A percentile compares a stretch with the other conserved stretches of the same genome.
Evolutionary conservation across 345 rosid species (phyloP).

Genomic region (Lepidium africanum): DNA sequence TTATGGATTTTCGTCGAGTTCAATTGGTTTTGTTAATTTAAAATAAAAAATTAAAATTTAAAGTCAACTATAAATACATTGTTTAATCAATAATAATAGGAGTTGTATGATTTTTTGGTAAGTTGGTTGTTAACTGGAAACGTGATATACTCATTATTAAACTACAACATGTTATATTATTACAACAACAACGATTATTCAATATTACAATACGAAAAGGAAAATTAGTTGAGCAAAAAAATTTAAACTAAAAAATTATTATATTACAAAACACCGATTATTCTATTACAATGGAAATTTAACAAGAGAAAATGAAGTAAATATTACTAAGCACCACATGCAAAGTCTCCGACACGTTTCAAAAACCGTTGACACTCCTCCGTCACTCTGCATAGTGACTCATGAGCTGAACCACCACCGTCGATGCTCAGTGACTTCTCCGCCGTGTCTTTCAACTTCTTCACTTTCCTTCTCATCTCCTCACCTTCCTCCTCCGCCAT

Average conservation of each 20-base stretch:
- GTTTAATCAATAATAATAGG: no score
- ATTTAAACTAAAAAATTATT: background rate
- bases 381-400: conserved; percentile 17
- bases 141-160: no score
- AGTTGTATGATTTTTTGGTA: no score
- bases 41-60: no score
- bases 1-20: no score
- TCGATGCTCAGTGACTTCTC: conserved; percentile 23
- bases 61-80: no score
- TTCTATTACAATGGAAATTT: background rate
- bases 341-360: conserved; percentile 8
- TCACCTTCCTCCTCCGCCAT: conserved; percentile 42
- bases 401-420: conserved; percentile 16
- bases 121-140: no score
- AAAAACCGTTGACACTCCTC: conserved; percentile 14
- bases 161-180: no score
- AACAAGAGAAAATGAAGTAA: no score
- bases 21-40: no score
- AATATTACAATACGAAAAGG: background rate
- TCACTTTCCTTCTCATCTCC: conserved; percentile 35
- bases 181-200: background rate
- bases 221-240: background rate
- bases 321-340: conserved; percentile 20
- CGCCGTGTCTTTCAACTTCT: conserved; percentile 26
- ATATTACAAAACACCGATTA: background rate